Evolutionary conservation across 2,329 filamentous ascomycete species (phyloP).

Genomic region (Geosmithia flava): DNA sequence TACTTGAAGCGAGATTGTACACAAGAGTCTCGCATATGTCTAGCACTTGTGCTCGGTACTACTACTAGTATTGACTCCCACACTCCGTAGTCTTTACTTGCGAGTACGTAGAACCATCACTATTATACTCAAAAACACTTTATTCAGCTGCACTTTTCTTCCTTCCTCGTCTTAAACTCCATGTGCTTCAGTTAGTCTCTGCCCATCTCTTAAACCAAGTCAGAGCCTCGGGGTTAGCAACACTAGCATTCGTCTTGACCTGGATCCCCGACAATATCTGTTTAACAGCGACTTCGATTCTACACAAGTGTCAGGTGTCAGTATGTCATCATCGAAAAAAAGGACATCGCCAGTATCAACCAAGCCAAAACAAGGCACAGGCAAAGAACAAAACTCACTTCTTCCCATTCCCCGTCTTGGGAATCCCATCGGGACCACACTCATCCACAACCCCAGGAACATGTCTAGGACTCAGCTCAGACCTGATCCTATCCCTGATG

Average conservation of each 20-base stretch:
- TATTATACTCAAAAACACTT: no score
- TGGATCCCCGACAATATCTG: conserved; percentile 83
- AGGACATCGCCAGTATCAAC: not conserved
- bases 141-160: no score
- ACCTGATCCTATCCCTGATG: conserved; percentile 58
- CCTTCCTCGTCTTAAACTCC: no score
- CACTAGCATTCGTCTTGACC: conserved; percentile 80
- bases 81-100: no score
- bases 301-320: conserved; percentile 15
- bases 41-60: no score
- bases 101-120: no score
- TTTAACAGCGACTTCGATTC: conserved; percentile 90
- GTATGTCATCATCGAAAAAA: not conserved
- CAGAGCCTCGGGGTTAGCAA: conserved; percentile 82
- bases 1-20: no score
- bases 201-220: conserved; percentile 83
- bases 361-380: no score
- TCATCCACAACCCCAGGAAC: conserved; percentile 75
- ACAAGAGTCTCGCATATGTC: no score
- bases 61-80: no score
- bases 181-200: conserved; percentile 25
- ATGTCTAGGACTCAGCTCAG: conserved; percentile 77
- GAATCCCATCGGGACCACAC: conserved; percentile 62
- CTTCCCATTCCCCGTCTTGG: conserved; percentile 88
- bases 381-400: conserved; percentile 62